Conservation (phyloP, 2,329 filamentous ascomycete genomes). For the Clarireedia monteithiana region DNA sequence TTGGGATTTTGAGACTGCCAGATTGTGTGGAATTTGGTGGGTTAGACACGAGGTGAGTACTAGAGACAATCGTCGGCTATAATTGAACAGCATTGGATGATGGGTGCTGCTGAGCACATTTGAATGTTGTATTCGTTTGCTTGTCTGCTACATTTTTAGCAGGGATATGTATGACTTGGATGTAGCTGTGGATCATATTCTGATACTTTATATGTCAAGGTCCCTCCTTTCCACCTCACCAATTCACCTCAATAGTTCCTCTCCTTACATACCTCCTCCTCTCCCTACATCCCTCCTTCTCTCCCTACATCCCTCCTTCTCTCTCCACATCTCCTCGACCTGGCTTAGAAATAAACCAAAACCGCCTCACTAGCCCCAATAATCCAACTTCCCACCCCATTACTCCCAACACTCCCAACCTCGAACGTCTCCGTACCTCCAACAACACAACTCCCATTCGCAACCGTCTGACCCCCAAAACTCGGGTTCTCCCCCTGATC, state of each 20-base stretch:
- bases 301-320: not conserved
- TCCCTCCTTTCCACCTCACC: too few relatives aligned
- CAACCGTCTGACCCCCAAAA: slow-evolving; percentile 40
- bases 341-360: slow-evolving; percentile 35
- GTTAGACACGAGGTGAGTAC: too few relatives aligned
- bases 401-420: slow-evolving; percentile 25
- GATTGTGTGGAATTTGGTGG: too few relatives aligned
- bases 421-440: slow-evolving; percentile 35
- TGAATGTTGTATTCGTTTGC: too few relatives aligned
- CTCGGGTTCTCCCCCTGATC: slow-evolving; percentile 37
- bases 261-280: not conserved
- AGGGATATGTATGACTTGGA: too few relatives aligned
- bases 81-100: too few relatives aligned
- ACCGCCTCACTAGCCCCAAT: slow-evolving; percentile 41
- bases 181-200: too few relatives aligned
- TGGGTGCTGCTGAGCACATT: too few relatives aligned
- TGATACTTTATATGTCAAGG: too few relatives aligned
- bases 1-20: too few relatives aligned
- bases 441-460: slow-evolving; percentile 38
- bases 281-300: not conserved
- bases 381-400: slow-evolving; percentile 34
- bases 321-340: not conserved
- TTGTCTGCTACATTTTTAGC: too few relatives aligned
- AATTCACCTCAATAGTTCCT: not conserved
- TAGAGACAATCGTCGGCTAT: too few relatives aligned